phyloP scores from a whole-genome alignment of 768 basidiomycete genomes.

The Hortiboletus flavorubellus region DNA sequence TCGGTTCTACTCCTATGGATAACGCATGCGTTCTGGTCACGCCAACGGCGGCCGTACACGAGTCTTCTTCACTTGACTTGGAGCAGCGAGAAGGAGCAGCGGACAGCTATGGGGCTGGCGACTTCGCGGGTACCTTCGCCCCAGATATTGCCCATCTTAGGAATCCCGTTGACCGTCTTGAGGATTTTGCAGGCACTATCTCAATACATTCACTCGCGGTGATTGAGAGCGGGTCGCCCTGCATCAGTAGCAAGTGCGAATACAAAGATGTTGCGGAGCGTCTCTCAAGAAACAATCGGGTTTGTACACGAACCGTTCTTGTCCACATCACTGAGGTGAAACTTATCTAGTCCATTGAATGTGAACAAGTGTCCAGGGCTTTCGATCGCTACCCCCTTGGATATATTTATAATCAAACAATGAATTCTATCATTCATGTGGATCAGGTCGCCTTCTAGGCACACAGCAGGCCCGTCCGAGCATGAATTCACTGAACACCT shows the following conservation, averaged over 20 bases:
- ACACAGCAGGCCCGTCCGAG: not conserved
- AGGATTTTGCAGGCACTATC: not conserved
- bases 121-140: slow-evolving; percentile 13
- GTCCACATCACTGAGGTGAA: slow-evolving; percentile 5
- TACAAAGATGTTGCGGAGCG: not conserved
- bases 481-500: not conserved
- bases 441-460: slow-evolving; percentile 19
- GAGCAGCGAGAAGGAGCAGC: slow-evolving; percentile 11
- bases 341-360: not conserved
- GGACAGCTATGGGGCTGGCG: not conserved
- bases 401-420: not conserved
- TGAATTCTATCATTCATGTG: slow-evolving; percentile 15
- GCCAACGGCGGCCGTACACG: slow-evolving; percentile 5
- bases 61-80: slow-evolving; percentile 14
- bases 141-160: slow-evolving; percentile 2
- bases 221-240: slow-evolving; percentile 12
- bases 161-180: slow-evolving; percentile 3
- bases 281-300: slow-evolving; percentile 3
- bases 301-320: slow-evolving; percentile 7
- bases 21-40: not conserved
- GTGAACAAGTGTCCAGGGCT: not conserved
- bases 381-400: slow-evolving; percentile 2
- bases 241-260: slow-evolving; percentile 4
- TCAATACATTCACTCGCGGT: slow-evolving; percentile 3
- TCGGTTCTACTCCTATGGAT: slow-evolving; percentile 17